A percentile compares a stretch with the other conserved stretches of the same genome.
Evolutionary conservation across 495 filamentous ascomycete species (phyloP).

Genomic region (Aspergillus hancockii): DNA sequence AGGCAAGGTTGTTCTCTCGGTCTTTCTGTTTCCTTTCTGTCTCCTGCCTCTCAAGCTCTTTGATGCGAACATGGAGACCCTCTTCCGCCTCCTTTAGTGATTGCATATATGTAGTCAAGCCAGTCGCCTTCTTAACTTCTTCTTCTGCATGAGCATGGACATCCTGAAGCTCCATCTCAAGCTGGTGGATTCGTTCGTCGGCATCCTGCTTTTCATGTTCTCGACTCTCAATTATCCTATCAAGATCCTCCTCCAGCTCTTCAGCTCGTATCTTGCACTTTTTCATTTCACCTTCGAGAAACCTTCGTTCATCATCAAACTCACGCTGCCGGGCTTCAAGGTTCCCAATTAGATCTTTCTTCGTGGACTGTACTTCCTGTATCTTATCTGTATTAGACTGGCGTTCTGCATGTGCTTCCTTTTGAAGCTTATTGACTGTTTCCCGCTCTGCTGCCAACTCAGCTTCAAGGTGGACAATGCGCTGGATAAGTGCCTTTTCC

Average conservation of each 20-base stretch:
- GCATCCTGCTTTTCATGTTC: constrained; percentile 72
- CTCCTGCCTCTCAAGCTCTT: constrained; percentile 49
- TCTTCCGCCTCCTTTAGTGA: constrained; percentile 52
- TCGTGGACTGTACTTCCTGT: constrained; percentile 84
- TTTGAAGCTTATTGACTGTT: constrained; percentile 53
- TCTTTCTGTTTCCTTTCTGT: constrained; percentile 51
- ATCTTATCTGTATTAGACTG: constrained; percentile 67
- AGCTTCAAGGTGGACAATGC: constrained; percentile 77
- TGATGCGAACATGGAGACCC: constrained; percentile 44
- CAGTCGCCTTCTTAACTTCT: constrained; percentile 56
- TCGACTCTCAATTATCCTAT: constrained; percentile 76
- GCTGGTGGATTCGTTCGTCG: constrained; percentile 66
- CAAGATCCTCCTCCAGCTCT: constrained; percentile 86
- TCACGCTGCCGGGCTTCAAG: constrained; percentile 89
- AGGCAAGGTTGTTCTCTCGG: constrained; percentile 50
- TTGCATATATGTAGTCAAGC: constrained; percentile 55
- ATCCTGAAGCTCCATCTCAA: constrained; percentile 70
- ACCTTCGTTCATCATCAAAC: constrained; percentile 80
- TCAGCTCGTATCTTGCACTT: constrained; percentile 74
- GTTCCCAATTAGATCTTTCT: constrained; percentile 91
- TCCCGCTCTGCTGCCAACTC: constrained; percentile 72
- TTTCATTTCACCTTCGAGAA: constrained; percentile 75
- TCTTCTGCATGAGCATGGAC: constrained; percentile 57
- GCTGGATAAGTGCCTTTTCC: constrained; percentile 64
- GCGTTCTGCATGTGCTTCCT: constrained; percentile 65